Evolutionary conservation across 2,329 filamentous ascomycete species (phyloP).

Genomic region (Claviceps sp.): DNA sequence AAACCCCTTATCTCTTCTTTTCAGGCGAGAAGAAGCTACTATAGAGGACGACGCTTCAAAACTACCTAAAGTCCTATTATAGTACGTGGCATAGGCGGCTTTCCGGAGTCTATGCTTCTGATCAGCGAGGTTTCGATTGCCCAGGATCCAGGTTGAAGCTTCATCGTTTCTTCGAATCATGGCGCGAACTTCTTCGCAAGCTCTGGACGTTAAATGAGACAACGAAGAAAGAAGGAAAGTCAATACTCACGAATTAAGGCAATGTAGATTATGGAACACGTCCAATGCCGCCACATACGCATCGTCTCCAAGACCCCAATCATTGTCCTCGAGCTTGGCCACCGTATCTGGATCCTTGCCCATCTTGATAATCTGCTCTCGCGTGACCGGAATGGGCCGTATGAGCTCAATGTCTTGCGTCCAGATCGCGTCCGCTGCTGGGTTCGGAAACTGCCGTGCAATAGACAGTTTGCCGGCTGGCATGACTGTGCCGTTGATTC

Average conservation of each 20-base stretch:
- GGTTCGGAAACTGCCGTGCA: not conserved
- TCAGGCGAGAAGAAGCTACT: too few species aligned
- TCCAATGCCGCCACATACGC: not conserved
- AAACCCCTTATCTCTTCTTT: too few species aligned
- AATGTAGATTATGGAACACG: not conserved
- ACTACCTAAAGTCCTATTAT: not conserved
- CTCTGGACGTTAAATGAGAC: not conserved
- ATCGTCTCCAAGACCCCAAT: slow-evolving; percentile 2
- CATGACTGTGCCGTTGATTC: not conserved
- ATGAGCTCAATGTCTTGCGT: not conserved
- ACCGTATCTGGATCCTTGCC: slow-evolving; percentile 2
- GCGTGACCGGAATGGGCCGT: not conserved
- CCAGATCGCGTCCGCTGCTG: not conserved
- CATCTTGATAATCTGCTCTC: slow-evolving; percentile 1
- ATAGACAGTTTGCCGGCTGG: not conserved
- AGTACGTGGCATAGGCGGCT: not conserved
- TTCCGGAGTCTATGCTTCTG: not conserved
- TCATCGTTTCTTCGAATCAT: too few species aligned
- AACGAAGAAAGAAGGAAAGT: not conserved
- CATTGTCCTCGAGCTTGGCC: not conserved
- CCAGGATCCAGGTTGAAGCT: too few species aligned
- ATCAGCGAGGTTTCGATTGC: too few species aligned
- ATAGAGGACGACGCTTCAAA: too few species aligned
- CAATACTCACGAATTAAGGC: not conserved
- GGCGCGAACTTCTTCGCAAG: too few species aligned